Percentiles rank a stretch among this genome's conserved stretches.
phyloP scores from a whole-genome alignment of 2,329 filamentous ascomycete genomes.

The Thielaviopsis musarum region DNA sequence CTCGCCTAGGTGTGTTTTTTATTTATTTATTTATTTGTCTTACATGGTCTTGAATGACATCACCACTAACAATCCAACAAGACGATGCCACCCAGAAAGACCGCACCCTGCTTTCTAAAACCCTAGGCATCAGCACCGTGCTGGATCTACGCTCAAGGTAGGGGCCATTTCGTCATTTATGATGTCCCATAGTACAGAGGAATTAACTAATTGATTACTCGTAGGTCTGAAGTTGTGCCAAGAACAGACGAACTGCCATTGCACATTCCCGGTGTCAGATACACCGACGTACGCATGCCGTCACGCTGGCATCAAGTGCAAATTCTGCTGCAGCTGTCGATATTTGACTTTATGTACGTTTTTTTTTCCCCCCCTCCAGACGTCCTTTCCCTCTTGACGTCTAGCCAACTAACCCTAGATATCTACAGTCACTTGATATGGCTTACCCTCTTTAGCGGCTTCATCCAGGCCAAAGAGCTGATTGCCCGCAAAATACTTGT shows the following conservation, averaged over 20 bases:
- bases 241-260: not conserved
- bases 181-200: not conserved
- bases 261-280: not conserved
- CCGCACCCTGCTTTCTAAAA: constrained; percentile 37
- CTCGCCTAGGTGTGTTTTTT: constrained; percentile 33
- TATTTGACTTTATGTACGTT: constrained; percentile 9
- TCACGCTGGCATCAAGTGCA: constrained; percentile 4
- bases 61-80: constrained; percentile 13
- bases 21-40: not conserved
- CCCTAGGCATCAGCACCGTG: constrained; percentile 51
- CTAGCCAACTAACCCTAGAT: not conserved
- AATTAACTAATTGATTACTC: too few species aligned
- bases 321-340: constrained; percentile 9
- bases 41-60: not conserved
- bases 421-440: constrained; percentile 27
- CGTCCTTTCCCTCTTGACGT: constrained; percentile 44
- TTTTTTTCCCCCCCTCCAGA: constrained; percentile 22
- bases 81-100: constrained; percentile 59
- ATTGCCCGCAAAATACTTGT: constrained; percentile 55
- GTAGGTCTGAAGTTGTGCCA: not conserved
- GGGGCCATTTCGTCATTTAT: constrained; percentile 8
- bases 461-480: constrained; percentile 51
- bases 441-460: constrained; percentile 49
- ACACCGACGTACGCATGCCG: not conserved
- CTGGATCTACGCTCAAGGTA: constrained; percentile 68